A percentile compares a stretch with the other conserved stretches of the same genome.
These are phyloP conservation scores for Amanita molliuscula DNA, from an alignment of 768 basidiomycete species.

Conservation along the genomic window DNA sequence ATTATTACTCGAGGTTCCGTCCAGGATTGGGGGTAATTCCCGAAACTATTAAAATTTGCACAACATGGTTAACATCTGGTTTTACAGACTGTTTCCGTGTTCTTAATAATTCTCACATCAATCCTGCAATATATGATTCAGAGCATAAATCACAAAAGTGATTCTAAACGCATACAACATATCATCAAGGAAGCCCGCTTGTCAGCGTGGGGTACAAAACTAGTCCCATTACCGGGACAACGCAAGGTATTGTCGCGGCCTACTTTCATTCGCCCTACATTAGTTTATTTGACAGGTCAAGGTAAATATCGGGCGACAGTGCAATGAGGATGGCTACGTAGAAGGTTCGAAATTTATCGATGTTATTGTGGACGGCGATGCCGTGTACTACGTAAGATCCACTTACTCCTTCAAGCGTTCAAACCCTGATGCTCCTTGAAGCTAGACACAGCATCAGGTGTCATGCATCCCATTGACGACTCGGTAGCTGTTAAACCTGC, in stretches of 20 bases:
- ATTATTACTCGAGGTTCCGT: slow-evolving; percentile 93
- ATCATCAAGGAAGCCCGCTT: slow-evolving; percentile 52
- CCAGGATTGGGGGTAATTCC: slow-evolving; percentile 73
- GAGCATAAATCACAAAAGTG: slow-evolving; percentile 63
- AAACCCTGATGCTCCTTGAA: slow-evolving; percentile 16
- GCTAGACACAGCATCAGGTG: slow-evolving; percentile 50
- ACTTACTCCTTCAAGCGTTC: neutral
- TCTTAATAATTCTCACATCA: slow-evolving; percentile 72
- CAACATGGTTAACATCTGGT: slow-evolving; percentile 4
- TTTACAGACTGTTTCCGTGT: slow-evolving; percentile 61
- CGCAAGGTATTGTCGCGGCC: slow-evolving; percentile 46
- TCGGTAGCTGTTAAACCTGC: slow-evolving; percentile 49
- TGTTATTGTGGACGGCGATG: slow-evolving; percentile 68
- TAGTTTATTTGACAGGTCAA: slow-evolving; percentile 42
- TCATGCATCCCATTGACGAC: slow-evolving; percentile 46
- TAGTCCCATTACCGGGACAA: slow-evolving; percentile 49
- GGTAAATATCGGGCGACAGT: slow-evolving; percentile 51
- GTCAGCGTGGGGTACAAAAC: slow-evolving; percentile 77
- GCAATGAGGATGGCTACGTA: slow-evolving; percentile 48
- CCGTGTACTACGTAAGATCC: slow-evolving; percentile 58
- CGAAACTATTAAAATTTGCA: neutral
- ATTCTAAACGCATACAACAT: slow-evolving; percentile 56
- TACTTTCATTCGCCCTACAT: neutral
- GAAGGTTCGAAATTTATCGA: slow-evolving; percentile 50
- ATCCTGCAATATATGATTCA: slow-evolving; percentile 77